Evolutionary conservation across 2,329 filamentous ascomycete genomes (phyloP).

Genomic region (Diaporthe amygdali): DNA sequence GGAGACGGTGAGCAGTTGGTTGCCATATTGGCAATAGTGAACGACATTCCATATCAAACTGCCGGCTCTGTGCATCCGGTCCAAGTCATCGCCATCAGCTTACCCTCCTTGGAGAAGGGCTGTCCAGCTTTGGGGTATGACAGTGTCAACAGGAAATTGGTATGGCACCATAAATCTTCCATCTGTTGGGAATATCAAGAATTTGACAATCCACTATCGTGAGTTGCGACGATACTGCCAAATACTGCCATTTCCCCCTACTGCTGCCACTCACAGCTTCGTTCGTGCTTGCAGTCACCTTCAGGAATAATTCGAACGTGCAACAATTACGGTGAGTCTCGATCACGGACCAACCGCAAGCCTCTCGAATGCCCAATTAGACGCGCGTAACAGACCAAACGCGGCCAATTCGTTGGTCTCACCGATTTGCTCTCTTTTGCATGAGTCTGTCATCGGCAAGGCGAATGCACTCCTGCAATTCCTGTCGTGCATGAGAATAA

Average conservation of each 20-base stretch:
- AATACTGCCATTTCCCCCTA: neutral
- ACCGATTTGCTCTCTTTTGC: no score
- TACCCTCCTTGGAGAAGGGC: neutral
- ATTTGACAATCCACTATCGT: neutral
- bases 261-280: neutral
- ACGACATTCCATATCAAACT: neutral
- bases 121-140: neutral
- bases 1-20: neutral
- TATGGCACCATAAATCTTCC: neutral
- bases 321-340: neutral
- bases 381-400: no score
- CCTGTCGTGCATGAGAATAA: neutral
- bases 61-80: neutral
- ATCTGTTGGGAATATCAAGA: neutral
- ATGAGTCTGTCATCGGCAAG: neutral
- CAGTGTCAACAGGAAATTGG: neutral
- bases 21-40: slow-evolving; percentile 14
- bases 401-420: no score
- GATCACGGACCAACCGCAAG: neutral
- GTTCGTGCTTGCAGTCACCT: neutral
- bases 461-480: neutral
- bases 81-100: neutral
- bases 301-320: neutral
- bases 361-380: no score
- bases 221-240: neutral